Base-by-base conservation (phyloP, 116 monocot species). In the Cymodocea nodosa region DNA sequence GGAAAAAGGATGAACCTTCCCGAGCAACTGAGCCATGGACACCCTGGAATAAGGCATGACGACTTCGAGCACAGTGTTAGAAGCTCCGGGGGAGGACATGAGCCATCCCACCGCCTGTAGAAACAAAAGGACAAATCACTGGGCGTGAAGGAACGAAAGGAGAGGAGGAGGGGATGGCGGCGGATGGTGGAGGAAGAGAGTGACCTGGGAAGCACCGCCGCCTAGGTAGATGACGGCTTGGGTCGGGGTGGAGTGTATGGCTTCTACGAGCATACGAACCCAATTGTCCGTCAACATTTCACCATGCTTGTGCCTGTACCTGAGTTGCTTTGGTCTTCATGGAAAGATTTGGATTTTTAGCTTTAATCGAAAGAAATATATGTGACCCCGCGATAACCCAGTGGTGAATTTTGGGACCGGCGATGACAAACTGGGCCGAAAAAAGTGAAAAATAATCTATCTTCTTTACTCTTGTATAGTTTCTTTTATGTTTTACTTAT, bases 161-260 rank as follows among this genome's bases (percentile, higher is more conserved):
- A 62, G 51, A 23, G 5, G 22, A 53, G 4, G 19, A 72, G 65
- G 18, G 37, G 63, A 61, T 37, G 24, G 22, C n/a, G 25, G 63
- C 36, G 23, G 19, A 50, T 65, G 35, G 62, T 68, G 68, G 69
- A 24, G 60, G 30, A 54, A 59, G 39, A 56, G 7, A 25, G 13
- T 9, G 23, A 92, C 94, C 89, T 94, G 94, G 7, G 94, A 94
- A 56, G 94, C 90, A 23, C 94, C 94, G 23, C 94, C 94, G 52
- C 87, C 65, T 75, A 83, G 68, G 77, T 79, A 85, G 81, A 94
- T 62, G 56, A 90, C 94, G 34, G 79, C 75, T 53, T 87, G 84
- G 12, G 73, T 66, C 52, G 73, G 78, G 63, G 63, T 83, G 62
- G 81, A 78, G 65, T 90, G 90, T 74, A 95, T 87, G 66, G 85